Evolutionary conservation across 345 rosid species (phyloP).

Genomic region (Geranium brycei): DNA sequence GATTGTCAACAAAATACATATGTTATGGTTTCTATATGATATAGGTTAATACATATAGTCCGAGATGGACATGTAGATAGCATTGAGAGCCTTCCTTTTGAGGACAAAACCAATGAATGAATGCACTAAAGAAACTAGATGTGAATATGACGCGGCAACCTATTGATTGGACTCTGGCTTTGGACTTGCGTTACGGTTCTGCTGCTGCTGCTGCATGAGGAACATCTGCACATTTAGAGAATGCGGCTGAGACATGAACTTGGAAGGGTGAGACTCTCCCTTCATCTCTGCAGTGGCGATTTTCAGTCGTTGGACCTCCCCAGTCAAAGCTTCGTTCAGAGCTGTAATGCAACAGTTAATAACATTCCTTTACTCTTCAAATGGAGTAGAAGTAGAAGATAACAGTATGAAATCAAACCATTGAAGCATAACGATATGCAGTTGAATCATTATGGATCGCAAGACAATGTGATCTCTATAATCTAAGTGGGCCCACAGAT

Average conservation of each 20-base stretch:
- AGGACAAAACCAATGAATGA: conserved; percentile 27
- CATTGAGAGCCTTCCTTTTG: too few species aligned
- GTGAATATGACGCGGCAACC: conserved; percentile 11
- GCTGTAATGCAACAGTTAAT: conserved; percentile 20
- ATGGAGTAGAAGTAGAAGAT: too few species aligned
- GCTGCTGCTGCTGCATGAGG: conserved; percentile 40
- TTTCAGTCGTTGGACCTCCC: conserved; percentile 53
- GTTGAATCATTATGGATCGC: too few species aligned
- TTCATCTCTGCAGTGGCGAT: conserved; percentile 26
- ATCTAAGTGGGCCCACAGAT: too few species aligned
- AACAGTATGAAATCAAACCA: too few species aligned
- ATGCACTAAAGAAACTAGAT: conserved; percentile 11
- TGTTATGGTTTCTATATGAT: not conserved
- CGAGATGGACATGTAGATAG: too few species aligned
- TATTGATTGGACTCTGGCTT: conserved; percentile 52
- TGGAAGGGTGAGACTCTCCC: conserved; percentile 34
- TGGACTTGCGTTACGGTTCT: conserved; percentile 28
- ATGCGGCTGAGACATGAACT: conserved; percentile 30
- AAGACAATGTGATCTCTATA: too few species aligned
- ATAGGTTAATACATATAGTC: too few species aligned
- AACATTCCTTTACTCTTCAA: too few species aligned
- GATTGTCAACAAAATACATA: not conserved
- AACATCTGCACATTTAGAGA: conserved; percentile 34
- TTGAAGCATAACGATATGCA: too few species aligned
- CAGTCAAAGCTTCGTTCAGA: conserved; percentile 45